phyloP scores from a whole-genome alignment of 2,329 filamentous ascomycete genomes.

The Apiospora rasikravindrae region DNA sequence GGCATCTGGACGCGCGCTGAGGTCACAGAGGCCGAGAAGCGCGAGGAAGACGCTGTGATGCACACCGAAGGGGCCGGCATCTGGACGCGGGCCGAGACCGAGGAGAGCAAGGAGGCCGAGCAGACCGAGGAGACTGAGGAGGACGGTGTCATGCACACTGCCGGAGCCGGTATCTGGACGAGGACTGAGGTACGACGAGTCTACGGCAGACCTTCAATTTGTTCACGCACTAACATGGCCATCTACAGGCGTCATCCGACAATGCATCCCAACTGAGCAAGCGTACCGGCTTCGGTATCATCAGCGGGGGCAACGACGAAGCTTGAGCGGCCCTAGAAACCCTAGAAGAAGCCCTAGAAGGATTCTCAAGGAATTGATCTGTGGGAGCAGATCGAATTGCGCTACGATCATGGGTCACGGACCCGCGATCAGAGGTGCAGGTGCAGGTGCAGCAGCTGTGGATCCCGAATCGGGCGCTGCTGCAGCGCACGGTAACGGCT shows the following conservation, averaged over 20 bases:
- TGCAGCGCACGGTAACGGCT: neutral
- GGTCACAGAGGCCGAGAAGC: neutral
- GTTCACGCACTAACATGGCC: neutral
- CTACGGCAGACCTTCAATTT: neutral
- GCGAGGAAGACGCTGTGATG: neutral
- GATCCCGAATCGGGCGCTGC: neutral
- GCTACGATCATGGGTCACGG: neutral
- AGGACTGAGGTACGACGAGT: neutral
- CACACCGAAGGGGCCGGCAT: neutral
- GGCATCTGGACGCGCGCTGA: neutral
- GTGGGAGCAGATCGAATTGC: conserved; percentile 3
- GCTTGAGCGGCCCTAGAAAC: neutral
- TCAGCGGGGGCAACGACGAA: conserved; percentile 21
- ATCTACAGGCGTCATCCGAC: neutral
- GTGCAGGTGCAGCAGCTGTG: conserved; percentile 2
- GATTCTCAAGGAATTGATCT: neutral
- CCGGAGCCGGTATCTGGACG: neutral
- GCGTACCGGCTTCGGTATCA: conserved; percentile 20
- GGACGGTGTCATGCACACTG: neutral
- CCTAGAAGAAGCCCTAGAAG: neutral
- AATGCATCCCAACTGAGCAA: neutral
- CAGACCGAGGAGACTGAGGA: neutral
- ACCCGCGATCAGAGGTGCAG: neutral
- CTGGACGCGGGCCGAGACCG: neutral
- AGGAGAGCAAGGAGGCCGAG: neutral